Evolutionary conservation across 305 asterid genomes (phyloP), one percentile per base, ranked within the genome.

Genomic region (Fraxinus xanthoxyloides): DNA sequence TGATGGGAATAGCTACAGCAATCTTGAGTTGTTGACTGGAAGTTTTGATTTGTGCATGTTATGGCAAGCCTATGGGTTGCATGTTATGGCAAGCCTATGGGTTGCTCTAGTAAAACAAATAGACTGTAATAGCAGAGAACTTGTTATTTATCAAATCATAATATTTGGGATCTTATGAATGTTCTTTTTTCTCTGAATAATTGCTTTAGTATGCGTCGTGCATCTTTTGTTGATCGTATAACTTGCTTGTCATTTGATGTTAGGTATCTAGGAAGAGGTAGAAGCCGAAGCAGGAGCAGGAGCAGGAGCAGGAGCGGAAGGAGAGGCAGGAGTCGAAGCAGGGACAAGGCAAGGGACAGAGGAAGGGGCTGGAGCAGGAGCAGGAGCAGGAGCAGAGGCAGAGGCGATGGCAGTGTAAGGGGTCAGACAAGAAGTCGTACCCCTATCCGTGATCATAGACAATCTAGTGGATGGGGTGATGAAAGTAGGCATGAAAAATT

Each of bases 401-500:
- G 92, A 82, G 89, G 84, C 77, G 81, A 77, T 82, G 82, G 79
- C 59, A 77, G 78, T 80, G 80, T 59, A 74, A 80, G 88, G 80
- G 84, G 82, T 85, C 87, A 80, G 81, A 87, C 81, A 79, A 81
- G 90, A 81, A 76, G 89, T 85, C 85, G 78, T 82, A 81, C 89
- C 69, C 88, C 85, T 81, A 56, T 82, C 23, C 83, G 84, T 80
- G 95, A 90, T 85, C 83, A 87, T 73, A 87, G 86, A 78, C 92
- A 92, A 81, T 82, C 97, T 54, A 75, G 87, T 85, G 89, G 87
- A 86, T 86, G 90, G 92, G 89, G 86, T 85, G 97, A 92, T 77
- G 88, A 85, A 83, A 87, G 87, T 73, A 86, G 81, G 38, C 88
- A 86, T 46, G 94, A 90, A 73, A 82, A 80, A 72, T 85, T 89